These are phyloP conservation scores for Curvularia verruculosa DNA, from an alignment of 2,329 filamentous ascomycete genomes.

Conservation along the genomic window DNA sequence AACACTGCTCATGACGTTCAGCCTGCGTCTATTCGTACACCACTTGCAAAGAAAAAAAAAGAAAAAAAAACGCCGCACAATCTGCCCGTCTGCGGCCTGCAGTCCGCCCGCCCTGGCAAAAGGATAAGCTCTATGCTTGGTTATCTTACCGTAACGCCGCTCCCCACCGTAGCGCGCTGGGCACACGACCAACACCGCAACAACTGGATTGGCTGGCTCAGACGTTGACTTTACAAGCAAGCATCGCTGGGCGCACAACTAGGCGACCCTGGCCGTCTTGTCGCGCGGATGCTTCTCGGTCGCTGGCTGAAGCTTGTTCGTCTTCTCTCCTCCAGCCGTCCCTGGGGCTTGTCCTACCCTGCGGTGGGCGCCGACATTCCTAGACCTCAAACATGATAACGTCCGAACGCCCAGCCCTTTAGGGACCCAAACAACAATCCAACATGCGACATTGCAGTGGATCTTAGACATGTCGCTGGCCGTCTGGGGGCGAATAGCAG, in stretches of 20 bases:
- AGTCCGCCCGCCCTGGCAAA: neutral
- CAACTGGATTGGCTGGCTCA: neutral
- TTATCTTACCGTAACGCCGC: neutral
- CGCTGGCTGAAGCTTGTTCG: conserved; percentile 7
- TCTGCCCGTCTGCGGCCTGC: neutral
- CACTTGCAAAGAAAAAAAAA: too few species aligned
- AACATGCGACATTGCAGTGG: conserved; percentile 1
- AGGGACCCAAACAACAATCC: conserved; percentile 4
- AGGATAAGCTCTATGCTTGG: conserved; percentile 4
- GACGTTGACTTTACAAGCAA: conserved; percentile 3
- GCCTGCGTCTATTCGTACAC: neutral
- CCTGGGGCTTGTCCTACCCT: neutral
- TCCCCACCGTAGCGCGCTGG: neutral
- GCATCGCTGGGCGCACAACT: neutral
- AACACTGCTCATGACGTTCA: conserved; percentile 3
- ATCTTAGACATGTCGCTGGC: neutral
- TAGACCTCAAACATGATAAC: neutral
- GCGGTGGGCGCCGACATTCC: neutral
- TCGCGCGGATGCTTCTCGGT: conserved; percentile 4
- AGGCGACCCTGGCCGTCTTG: neutral
- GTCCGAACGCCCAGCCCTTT: conserved; percentile 8
- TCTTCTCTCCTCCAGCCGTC: neutral
- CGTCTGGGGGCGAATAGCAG: conserved; percentile 6
- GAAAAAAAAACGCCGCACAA: conserved; percentile 4
- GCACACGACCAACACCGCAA: neutral